Evolutionary conservation across 2,329 filamentous ascomycete genomes (phyloP), one percentile per base, ranked within the genome.

Genomic region (Geoglossum cookeanum): DNA sequence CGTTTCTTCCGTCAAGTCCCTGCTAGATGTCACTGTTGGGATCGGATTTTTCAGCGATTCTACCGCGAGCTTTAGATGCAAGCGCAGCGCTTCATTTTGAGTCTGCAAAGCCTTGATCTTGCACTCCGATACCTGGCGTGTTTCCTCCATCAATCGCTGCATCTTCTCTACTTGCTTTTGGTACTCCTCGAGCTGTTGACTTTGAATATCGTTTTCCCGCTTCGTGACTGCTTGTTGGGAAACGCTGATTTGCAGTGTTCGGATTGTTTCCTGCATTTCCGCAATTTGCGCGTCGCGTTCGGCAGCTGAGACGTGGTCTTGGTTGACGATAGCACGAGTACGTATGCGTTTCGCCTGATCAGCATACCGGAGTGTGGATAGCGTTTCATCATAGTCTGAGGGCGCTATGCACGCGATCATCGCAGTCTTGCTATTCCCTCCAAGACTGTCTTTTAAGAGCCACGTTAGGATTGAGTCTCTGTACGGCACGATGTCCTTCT

Each of bases 401-500:
- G 92, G 92, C 4, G 89, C 84, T 63, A 98, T 95, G 68, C 92
- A 97, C 7, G 92, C 92, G 65, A 98, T 96, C 92, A 98, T 98
- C 60, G 92, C 92, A 8, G 92, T 98, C 71, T 97, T 98, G 66
- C 84, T 91, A 76, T 98, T 98, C 57, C 92, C 92, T 11, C 92
- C 92, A 0, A 98, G 76, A 1, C 87, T 94, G 70, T 98, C 92
- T 68, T 97, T 97, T 61, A 98, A 77, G 3, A 98, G 78, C 91
- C 91, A 85, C 9, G 81, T 85, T 35, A 85, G 70, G 48, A 85
- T 81, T 0, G 88, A 95, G 70, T 98, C 92, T 61, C 92, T 84
- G 70, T 96, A 98, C 4, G 92, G 92, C 2, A 98, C 85, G 5
- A 89, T 80, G 32, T 90, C 80, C 61, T 78, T 79, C 61, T 74